Percentiles rank a stretch among this genome's conserved stretches.
These are phyloP conservation scores for Candida vartiovaarae DNA, from an alignment of 805 yeast species.

Conservation along the genomic window DNA sequence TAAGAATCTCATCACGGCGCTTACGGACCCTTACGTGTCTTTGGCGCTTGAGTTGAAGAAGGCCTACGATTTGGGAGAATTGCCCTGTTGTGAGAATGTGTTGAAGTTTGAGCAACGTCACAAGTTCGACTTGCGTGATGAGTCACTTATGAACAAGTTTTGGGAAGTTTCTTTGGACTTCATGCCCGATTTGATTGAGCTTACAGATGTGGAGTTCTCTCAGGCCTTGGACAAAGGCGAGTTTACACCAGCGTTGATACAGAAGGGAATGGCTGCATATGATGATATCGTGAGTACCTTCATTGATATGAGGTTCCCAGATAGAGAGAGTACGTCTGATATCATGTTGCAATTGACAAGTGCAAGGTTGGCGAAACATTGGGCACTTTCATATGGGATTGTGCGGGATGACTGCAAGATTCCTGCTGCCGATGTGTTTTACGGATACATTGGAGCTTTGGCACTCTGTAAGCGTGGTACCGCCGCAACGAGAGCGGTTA, in stretches of 20 bases:
- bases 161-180: not conserved
- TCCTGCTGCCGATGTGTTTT: slow-evolving; percentile 1
- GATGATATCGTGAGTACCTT: slow-evolving; percentile 1
- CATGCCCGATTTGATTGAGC: slow-evolving; percentile 1
- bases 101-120: not conserved
- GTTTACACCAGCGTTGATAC: not conserved
- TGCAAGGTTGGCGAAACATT: not conserved
- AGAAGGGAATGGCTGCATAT: slow-evolving; percentile 1
- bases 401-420: not conserved
- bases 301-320: slow-evolving; percentile 1
- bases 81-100: slow-evolving; percentile 4
- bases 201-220: not conserved
- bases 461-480: not conserved
- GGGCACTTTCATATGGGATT: slow-evolving; percentile 1
- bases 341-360: not conserved
- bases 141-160: not conserved
- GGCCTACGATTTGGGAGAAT: slow-evolving; percentile 3
- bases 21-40: slow-evolving; percentile 1
- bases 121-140: not conserved
- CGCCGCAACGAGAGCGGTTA: not conserved
- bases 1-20: not conserved
- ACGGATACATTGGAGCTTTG: slow-evolving; percentile 4
- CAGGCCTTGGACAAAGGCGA: not conserved
- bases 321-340: not conserved
- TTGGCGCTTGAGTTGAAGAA: slow-evolving; percentile 6